A percentile compares a stretch with the other conserved stretches of the same genome.
Evolutionary conservation across 371 early-diverging fungal genomes (phyloP).

Genomic region (Mortierella polycephala): DNA sequence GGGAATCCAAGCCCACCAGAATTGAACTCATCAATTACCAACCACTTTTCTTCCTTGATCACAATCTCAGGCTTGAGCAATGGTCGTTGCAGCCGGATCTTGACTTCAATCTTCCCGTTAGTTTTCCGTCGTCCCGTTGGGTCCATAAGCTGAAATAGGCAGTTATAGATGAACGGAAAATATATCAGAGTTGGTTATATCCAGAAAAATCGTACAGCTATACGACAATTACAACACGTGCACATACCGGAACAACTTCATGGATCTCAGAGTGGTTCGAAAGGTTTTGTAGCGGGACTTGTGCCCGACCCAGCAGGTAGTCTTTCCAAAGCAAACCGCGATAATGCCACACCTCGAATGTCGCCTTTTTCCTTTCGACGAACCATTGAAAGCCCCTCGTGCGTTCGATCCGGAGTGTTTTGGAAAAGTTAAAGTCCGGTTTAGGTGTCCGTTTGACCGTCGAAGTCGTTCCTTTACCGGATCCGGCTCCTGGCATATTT

Average conservation of each 20-base stretch:
- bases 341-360: constrained; percentile 79
- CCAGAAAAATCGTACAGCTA: background rate
- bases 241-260: constrained; percentile 72
- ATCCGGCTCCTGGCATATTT: constrained; percentile 60
- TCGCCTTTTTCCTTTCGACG: constrained; percentile 74
- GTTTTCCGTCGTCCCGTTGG: constrained; percentile 66
- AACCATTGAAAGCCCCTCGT: constrained; percentile 70
- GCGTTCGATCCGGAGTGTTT: constrained; percentile 71
- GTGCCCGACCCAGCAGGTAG: constrained; percentile 70
- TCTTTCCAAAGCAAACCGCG: constrained; percentile 68
- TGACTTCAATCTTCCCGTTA: constrained; percentile 78
- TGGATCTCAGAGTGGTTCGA: constrained; percentile 73
- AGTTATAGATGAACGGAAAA: background rate
- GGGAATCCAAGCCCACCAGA: constrained; percentile 50
- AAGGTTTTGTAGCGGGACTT: constrained; percentile 67
- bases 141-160: constrained; percentile 63
- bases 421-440: constrained; percentile 66
- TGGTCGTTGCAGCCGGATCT: constrained; percentile 74
- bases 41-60: constrained; percentile 75
- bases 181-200: background rate
- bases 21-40: constrained; percentile 68
- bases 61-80: constrained; percentile 71
- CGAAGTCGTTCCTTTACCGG: constrained; percentile 76
- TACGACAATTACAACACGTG: background rate
- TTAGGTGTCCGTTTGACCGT: constrained; percentile 54